Base-by-base conservation (phyloP, 1,139 yeast genomes). In the Blastobotrys proliferans region DNA sequence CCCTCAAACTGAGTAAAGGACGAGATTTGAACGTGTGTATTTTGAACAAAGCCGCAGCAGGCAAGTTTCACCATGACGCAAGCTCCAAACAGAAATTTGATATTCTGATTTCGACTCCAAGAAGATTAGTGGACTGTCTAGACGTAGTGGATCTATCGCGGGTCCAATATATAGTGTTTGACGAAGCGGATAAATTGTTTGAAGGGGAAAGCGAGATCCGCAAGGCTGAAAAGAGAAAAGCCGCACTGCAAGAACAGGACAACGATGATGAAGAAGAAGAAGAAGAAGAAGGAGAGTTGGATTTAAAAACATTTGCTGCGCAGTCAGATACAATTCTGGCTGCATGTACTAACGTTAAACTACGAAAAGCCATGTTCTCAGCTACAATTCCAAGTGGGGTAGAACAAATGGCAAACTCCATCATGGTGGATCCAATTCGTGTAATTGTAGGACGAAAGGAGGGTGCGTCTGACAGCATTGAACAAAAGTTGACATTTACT, bases 341-440 rank as follows among this genome's bases (percentile, higher is more conserved):
- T 11, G 74, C 81, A 26, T 83, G 95, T 62, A 68, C 81, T 1
- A 66, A 72, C 49, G 65, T 74, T 41, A 61, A 43, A 59, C 64
- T 57, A 51, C 72, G 56, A 55, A 86, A 82, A 63, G 80, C 94
- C 4, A 81, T 94, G 70, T 92, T 85, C 60, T 86, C 96, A 5
- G 99, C 99, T 8, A 94, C 99, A 0, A 83, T 94, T 47, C 96
- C 98, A 0, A 83, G 96, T 1, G 82, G 84, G 38, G 95, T 92
- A 22, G 98, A 92, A 64, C 92, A 84, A 56, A 74, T 87, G 61
- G 96, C 97, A 9, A 74, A 79, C 39, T 72, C 83, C 16, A 85
- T 92, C 40, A 90, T 92, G 97, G 67, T 74, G 34, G 81, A 81
- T 48, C 95, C 95, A 20, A 70, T 90, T 24, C 77, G 97, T 61